Evolutionary conservation across 192 early-diverging fungal genomes (phyloP).

Genomic region (Podila epicladia): DNA sequence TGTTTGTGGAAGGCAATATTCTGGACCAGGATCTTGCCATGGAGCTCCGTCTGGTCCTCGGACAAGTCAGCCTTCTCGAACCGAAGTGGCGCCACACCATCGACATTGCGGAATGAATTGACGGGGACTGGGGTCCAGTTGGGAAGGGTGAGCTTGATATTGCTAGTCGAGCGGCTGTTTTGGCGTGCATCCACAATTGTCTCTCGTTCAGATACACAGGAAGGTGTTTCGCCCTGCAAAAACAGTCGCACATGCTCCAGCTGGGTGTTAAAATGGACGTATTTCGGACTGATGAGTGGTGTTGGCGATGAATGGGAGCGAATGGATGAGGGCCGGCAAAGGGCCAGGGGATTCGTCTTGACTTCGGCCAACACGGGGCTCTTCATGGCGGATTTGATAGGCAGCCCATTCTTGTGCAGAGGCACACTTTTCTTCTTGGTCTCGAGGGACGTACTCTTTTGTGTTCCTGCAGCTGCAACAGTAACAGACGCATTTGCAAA

Average conservation of each 20-base stretch:
- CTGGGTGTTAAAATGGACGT: conserved; percentile 74
- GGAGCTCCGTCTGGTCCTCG: conserved; percentile 62
- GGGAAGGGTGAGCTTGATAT: conserved; percentile 38
- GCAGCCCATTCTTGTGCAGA: conserved; percentile 42
- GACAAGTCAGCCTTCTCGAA: conserved; percentile 65
- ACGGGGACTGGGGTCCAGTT: conserved; percentile 34
- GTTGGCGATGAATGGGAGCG: conserved; percentile 41
- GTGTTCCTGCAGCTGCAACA: not conserved
- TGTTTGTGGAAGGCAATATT: conserved; percentile 91
- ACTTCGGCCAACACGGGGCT: conserved; percentile 3
- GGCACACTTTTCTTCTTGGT: conserved; percentile 21
- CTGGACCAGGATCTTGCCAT: conserved; percentile 78
- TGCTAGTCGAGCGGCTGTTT: conserved; percentile 20
- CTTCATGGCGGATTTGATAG: conserved; percentile 47
- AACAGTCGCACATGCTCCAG: conserved; percentile 78
- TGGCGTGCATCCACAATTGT: conserved; percentile 32
- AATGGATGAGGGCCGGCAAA: conserved; percentile 16
- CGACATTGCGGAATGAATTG: conserved; percentile 34
- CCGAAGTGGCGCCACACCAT: conserved; percentile 19
- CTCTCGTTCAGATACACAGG: conserved; percentile 50
- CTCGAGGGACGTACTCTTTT: not conserved
- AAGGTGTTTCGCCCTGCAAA: conserved; percentile 72
- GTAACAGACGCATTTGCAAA: not conserved
- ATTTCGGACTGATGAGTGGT: conserved; percentile 62
- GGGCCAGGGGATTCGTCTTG: not conserved